These are phyloP conservation scores for Fusarium sp. DNA, from an alignment of 2,329 filamentous ascomycete species.

Conservation along the genomic window DNA sequence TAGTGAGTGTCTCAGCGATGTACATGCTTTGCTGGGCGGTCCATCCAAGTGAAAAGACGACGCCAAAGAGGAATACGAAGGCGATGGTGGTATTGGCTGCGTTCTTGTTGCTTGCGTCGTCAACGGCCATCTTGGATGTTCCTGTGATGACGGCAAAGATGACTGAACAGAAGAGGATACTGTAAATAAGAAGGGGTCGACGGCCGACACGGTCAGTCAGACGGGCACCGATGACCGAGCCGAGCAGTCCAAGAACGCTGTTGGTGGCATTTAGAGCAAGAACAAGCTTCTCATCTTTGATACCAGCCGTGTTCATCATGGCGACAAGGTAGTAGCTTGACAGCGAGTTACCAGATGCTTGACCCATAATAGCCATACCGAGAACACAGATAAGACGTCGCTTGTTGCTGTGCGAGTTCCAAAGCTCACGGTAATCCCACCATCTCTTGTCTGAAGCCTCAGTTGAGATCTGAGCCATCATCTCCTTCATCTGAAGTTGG, in stretches of 20 bases:
- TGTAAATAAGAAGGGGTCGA: conserved; percentile 59
- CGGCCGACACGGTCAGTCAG: conserved; percentile 56
- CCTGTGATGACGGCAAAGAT: conserved; percentile 55
- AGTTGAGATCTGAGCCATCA: conserved; percentile 49
- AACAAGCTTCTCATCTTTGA: conserved; percentile 50
- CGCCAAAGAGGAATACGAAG: conserved; percentile 59
- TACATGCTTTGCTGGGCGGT: conserved; percentile 56
- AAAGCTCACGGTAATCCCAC: conserved; percentile 64
- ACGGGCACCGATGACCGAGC: conserved; percentile 56
- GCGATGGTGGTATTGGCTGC: conserved; percentile 35
- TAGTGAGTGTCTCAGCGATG: conserved; percentile 47
- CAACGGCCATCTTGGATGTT: conserved; percentile 7
- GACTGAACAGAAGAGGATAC: conserved; percentile 52
- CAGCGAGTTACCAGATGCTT: conserved; percentile 61
- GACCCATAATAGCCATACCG: conserved; percentile 63
- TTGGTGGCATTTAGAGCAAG: conserved; percentile 61
- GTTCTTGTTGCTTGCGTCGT: conserved; percentile 43
- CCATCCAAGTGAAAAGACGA: conserved; percentile 62
- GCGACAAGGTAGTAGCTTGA: conserved; percentile 65
- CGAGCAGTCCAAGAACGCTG: conserved; percentile 54
- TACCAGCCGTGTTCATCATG: conserved; percentile 45
- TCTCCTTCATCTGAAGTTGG: conserved; percentile 52
- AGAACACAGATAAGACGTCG: conserved; percentile 62
- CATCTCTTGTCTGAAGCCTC: conserved; percentile 60
- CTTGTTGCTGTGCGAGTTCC: conserved; percentile 57